phyloP scores from a whole-genome alignment of 2,329 filamentous ascomycete genomes.

The Aureobasidium sp. region DNA sequence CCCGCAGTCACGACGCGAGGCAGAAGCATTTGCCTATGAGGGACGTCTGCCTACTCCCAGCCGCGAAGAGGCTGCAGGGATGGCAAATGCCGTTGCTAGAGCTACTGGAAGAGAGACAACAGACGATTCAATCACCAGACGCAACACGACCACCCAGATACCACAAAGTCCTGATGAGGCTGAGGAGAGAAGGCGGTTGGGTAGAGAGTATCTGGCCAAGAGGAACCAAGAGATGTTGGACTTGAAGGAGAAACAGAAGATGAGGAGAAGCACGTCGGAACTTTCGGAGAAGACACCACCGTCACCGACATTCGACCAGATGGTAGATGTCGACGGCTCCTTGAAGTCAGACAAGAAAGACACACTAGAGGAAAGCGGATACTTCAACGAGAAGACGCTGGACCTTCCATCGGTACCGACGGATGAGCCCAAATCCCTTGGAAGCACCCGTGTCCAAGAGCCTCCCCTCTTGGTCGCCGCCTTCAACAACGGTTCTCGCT shows the following conservation, averaged over 20 bases:
- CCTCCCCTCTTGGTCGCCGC: constrained; percentile 15
- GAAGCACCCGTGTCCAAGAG: background rate
- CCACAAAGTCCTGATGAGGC: constrained; percentile 15
- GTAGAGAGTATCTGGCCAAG: constrained; percentile 26
- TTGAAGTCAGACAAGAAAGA: constrained; percentile 18
- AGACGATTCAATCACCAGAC: background rate
- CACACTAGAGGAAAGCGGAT: background rate
- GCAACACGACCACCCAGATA: background rate
- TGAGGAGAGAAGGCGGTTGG: constrained; percentile 26
- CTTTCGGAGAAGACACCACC: constrained; percentile 10
- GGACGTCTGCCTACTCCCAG: constrained; percentile 20
- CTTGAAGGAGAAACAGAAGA: constrained; percentile 21
- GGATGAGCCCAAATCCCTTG: constrained; percentile 10
- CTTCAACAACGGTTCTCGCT: constrained; percentile 31
- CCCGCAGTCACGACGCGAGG: constrained; percentile 30
- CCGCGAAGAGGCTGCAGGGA: constrained; percentile 25
- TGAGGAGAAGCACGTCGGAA: background rate
- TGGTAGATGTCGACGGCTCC: constrained; percentile 33
- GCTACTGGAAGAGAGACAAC: constrained; percentile 22
- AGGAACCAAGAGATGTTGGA: constrained; percentile 27
- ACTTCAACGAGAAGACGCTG: constrained; percentile 5
- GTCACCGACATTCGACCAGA: constrained; percentile 28
- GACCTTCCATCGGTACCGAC: constrained; percentile 12
- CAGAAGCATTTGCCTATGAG: constrained; percentile 29
- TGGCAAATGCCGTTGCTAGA: constrained; percentile 23